A percentile compares a stretch with the other conserved stretches of the same genome.
Evolutionary conservation across 306 rosid genomes (phyloP).

Genomic region (Potentilla sterilis): DNA sequence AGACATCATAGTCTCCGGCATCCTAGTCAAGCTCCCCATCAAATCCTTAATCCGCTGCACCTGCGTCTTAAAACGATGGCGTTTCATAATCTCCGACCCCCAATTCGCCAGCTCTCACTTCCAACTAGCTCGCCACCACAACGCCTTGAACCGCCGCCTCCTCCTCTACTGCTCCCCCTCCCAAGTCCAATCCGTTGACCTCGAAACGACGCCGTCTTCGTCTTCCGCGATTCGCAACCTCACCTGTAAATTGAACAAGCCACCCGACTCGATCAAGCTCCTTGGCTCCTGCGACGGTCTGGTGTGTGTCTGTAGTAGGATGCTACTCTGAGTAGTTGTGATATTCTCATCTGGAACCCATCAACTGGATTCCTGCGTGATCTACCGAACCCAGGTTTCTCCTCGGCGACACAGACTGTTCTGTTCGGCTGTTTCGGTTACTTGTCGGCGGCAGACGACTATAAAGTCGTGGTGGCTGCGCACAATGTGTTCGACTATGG

Average conservation of each 20-base stretch:
- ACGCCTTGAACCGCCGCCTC: too few relatives aligned
- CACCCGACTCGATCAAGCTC: too few relatives aligned
- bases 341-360: background rate
- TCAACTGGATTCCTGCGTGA: background rate
- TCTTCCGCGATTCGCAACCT: too few relatives aligned
- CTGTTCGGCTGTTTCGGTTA: background rate
- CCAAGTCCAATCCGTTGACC: too few relatives aligned
- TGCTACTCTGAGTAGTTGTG: background rate
- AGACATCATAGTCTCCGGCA: slow-evolving; percentile 4
- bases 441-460: background rate
- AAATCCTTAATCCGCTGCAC: background rate
- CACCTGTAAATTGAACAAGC: too few relatives aligned
- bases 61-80: background rate
- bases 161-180: background rate
- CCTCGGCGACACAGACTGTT: background rate
- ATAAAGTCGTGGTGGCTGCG: background rate
- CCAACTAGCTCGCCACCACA: background rate
- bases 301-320: background rate
- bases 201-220: background rate
- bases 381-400: background rate
- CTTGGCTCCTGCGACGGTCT: background rate
- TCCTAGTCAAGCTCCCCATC: background rate
- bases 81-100: background rate
- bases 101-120: background rate
- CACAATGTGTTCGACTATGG: background rate